Conservation (phyloP, 1,139 yeast species). For the Saccharomyces hybrid region DNA sequence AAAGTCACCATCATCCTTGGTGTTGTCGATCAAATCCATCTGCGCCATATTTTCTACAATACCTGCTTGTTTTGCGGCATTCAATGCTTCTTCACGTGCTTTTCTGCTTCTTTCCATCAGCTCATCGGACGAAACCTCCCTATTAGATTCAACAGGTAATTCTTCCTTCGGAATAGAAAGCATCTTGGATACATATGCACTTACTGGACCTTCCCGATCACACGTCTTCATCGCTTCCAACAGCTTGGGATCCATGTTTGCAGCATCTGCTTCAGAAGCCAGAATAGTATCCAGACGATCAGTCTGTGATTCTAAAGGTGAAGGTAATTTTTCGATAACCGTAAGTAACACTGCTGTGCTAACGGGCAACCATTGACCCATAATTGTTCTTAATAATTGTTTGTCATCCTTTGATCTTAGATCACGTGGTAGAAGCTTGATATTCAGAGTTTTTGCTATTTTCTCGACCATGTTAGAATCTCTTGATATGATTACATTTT, state of each 20-base stretch:
- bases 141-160: slow-evolving; percentile 42
- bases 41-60: slow-evolving; percentile 39
- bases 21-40: slow-evolving; percentile 11
- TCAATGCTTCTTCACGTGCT: slow-evolving; percentile 49
- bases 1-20: slow-evolving; percentile 10
- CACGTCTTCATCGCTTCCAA: slow-evolving; percentile 56
- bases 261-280: slow-evolving; percentile 46
- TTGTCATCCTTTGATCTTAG: slow-evolving; percentile 71
- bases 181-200: slow-evolving; percentile 87
- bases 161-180: slow-evolving; percentile 77
- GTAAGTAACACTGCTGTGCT: slow-evolving; percentile 78
- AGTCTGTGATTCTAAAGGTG: slow-evolving; percentile 69
- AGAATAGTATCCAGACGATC: slow-evolving; percentile 63
- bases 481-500: slow-evolving; percentile 55
- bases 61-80: slow-evolving; percentile 62
- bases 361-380: slow-evolving; percentile 93
- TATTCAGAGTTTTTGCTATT: slow-evolving; percentile 60
- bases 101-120: slow-evolving; percentile 56
- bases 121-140: slow-evolving; percentile 39
- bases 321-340: slow-evolving; percentile 78
- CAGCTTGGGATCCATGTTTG: slow-evolving; percentile 43
- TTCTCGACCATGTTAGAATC: slow-evolving; percentile 67
- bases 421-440: slow-evolving; percentile 69
- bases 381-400: slow-evolving; percentile 53
- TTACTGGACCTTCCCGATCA: slow-evolving; percentile 51